Evolutionary conservation across 2,329 filamentous ascomycete genomes (phyloP).

Genomic region (Monosporascus ibericus): DNA sequence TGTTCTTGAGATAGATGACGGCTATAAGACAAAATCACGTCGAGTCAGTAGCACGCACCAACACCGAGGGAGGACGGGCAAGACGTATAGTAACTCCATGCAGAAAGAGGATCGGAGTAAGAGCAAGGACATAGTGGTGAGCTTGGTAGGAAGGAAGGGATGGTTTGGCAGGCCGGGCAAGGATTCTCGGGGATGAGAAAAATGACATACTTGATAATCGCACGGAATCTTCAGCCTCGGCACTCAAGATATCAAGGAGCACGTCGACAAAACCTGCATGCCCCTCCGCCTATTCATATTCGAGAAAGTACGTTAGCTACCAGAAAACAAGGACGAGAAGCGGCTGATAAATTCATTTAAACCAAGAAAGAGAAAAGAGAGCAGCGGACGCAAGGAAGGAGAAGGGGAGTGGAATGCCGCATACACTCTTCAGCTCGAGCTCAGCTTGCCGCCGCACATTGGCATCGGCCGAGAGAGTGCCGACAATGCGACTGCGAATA

Average conservation of each 20-base stretch:
- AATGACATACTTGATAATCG: slow-evolving; percentile 74
- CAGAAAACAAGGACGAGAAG: background rate
- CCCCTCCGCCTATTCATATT: slow-evolving; percentile 67
- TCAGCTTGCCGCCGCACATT: slow-evolving; percentile 72
- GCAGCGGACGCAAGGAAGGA: background rate
- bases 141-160: background rate
- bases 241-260: slow-evolving; percentile 82
- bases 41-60: slow-evolving; percentile 6
- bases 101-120: too few species aligned
- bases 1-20: slow-evolving; percentile 97
- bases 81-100: too few species aligned
- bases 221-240: slow-evolving; percentile 78
- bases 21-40: slow-evolving; percentile 45
- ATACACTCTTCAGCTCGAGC: slow-evolving; percentile 74
- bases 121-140: too few species aligned
- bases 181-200: background rate
- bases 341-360: too few species aligned
- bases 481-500: slow-evolving; percentile 70
- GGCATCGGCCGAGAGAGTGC: slow-evolving; percentile 68
- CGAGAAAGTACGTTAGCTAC: background rate
- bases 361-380: background rate
- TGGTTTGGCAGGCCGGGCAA: slow-evolving; percentile 1
- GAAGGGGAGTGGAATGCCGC: slow-evolving; percentile 21
- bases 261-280: slow-evolving; percentile 86
- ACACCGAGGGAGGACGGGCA: background rate